Conservation (phyloP, 2,329 filamentous ascomycete species). For the Xylaria sp. region DNA sequence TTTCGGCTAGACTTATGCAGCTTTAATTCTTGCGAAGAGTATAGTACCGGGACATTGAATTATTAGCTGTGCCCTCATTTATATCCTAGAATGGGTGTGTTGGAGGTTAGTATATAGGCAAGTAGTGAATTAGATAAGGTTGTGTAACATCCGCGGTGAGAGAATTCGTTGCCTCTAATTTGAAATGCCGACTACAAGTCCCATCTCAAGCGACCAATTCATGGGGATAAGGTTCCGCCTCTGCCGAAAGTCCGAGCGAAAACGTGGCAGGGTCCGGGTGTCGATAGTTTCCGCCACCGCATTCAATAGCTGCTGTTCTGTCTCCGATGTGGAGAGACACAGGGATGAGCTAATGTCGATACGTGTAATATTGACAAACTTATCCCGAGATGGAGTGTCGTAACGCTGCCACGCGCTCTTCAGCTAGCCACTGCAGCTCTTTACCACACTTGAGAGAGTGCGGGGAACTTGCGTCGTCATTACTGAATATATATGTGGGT, state of each 20-base stretch:
- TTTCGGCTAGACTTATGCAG: no score
- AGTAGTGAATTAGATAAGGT: neutral
- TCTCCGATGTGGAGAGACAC: neutral
- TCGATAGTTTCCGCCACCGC: slow-evolving; percentile 3
- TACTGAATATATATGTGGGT: neutral
- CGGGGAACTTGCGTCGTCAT: slow-evolving; percentile 3
- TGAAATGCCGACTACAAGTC: neutral
- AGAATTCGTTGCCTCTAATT: neutral
- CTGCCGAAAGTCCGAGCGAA: neutral
- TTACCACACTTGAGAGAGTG: neutral
- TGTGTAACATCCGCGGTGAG: neutral
- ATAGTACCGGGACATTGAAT: no score
- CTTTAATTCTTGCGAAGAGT: no score
- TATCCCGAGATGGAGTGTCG: neutral
- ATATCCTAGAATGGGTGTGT: no score
- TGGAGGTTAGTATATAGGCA: no score
- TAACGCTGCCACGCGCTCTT: neutral
- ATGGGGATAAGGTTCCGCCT: neutral
- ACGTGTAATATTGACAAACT: no score
- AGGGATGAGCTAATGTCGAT: neutral
- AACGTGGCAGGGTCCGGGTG: neutral
- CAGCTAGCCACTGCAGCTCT: neutral
- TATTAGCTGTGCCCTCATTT: no score
- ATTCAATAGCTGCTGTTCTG: neutral
- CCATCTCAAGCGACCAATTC: neutral